Conservation (phyloP, 192 early-diverging fungal genomes). For the Podila epigama region DNA sequence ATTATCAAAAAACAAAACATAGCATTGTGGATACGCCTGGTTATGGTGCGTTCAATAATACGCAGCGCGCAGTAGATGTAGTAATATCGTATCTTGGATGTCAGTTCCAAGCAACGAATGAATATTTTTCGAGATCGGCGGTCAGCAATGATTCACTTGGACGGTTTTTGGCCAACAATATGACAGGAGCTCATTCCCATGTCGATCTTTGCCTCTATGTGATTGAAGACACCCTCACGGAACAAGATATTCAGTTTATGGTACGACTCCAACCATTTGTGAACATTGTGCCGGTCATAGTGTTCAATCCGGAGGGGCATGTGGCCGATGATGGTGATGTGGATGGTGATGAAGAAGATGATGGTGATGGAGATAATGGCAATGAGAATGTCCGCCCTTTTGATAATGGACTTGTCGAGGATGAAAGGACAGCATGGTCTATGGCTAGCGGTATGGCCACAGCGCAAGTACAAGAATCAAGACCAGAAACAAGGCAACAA, state of each 20-base stretch:
- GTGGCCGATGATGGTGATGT: too few relatives aligned
- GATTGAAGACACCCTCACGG: constrained; percentile 20
- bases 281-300: constrained; percentile 25
- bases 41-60: constrained; percentile 23
- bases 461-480: too few relatives aligned
- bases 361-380: too few relatives aligned
- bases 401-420: too few relatives aligned
- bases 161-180: constrained; percentile 39
- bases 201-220: constrained; percentile 31
- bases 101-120: constrained; percentile 33
- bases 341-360: neutral
- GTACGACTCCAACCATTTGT: constrained; percentile 25
- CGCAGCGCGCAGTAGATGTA: constrained; percentile 23
- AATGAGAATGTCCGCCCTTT: too few relatives aligned
- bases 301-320: too few relatives aligned
- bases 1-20: too few relatives aligned
- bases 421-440: too few relatives aligned
- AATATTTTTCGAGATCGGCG: constrained; percentile 24
- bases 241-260: constrained; percentile 16
- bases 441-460: too few relatives aligned
- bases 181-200: constrained; percentile 34
- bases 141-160: constrained; percentile 31
- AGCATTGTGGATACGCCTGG: constrained; percentile 39
- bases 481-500: neutral
- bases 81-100: constrained; percentile 23